Evolutionary conservation across 2,329 filamentous ascomycete species (phyloP), one percentile per base, ranked within the genome.

Genomic region (Sporothrix brasiliensis): DNA sequence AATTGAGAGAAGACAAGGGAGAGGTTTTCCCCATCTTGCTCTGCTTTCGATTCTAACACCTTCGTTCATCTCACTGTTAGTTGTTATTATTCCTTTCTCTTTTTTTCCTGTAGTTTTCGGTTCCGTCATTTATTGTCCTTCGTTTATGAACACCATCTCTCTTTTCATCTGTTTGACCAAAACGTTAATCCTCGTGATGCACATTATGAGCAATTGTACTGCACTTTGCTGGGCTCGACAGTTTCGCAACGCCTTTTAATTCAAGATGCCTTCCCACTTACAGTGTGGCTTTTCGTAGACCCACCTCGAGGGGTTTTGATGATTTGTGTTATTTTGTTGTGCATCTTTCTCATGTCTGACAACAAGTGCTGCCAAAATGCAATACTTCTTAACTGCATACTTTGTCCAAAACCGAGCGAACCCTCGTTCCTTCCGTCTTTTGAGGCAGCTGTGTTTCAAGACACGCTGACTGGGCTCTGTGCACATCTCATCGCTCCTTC

Each of bases 331-430:
- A 24, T 13, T 19, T 49, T 49, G 44, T 16, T 16, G n/a, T 56
- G 53, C 24, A 54, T 30, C 44, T 16, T 13, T 49, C 14, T 19
- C 44, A 49, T 2, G 44, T 14, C 1, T 14, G 5, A 56, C 13
- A 4, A 34, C 30, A 13, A 11, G 41, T 58, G 19, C 19, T 39
- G 19, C 34, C 27, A n/a, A 39, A 39, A 13, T 39, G 16, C 54
- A n/a, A 21, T 58, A 58, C 54, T 7, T 39, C 54, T 58, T 58
- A 61, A 61, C n/a, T 61, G 39, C 39, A 61, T 47, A 27, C 41
- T 61, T 34, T 61, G 39, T 61, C 14, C 39, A 19, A 60, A 39
- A 34, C 56, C 34, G 19, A 56, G 27, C 27, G 24, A 19, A 4
- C 34, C n/a, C 11, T 16, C 34, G 34, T 24, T 5, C 34, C 56